Conservation (phyloP, 2,329 filamentous ascomycete species). For the Macrophomina tecta region DNA sequence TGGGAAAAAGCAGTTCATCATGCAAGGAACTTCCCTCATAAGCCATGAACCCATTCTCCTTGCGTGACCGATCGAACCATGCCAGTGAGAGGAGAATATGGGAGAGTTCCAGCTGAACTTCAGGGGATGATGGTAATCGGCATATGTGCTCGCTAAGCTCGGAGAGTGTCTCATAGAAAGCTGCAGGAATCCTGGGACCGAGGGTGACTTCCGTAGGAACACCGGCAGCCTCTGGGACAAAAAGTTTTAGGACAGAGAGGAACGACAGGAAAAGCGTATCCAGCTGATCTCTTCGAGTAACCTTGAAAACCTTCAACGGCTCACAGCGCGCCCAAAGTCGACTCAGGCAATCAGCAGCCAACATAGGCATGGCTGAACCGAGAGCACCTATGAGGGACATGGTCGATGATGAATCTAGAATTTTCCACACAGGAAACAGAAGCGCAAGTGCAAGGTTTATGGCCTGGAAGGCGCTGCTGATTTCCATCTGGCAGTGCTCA, state of each 20-base stretch:
- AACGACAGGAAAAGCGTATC: constrained; percentile 12
- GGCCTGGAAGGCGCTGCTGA: constrained; percentile 36
- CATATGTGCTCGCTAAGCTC: constrained; percentile 11
- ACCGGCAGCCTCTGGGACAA: neutral
- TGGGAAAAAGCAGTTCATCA: constrained; percentile 12
- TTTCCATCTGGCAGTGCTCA: constrained; percentile 44
- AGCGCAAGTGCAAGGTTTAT: constrained; percentile 36
- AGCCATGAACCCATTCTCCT: neutral
- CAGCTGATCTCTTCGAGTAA: neutral
- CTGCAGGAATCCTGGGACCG: neutral
- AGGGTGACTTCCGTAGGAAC: neutral
- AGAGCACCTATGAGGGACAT: neutral
- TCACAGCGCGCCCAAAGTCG: constrained; percentile 9
- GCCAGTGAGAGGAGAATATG: neutral
- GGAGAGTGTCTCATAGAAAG: constrained; percentile 11
- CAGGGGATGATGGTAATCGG: neutral
- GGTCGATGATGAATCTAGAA: neutral
- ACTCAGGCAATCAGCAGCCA: constrained; percentile 7
- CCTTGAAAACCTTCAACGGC: neutral
- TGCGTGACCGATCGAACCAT: constrained; percentile 1
- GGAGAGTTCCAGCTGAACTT: constrained; percentile 11
- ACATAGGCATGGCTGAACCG: neutral
- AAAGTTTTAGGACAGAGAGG: neutral
- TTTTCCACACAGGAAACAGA: neutral
- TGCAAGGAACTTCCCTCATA: neutral